Evolutionary conservation across 805 yeast genomes (phyloP).

Genomic region (Myxozyma nipponensis): DNA sequence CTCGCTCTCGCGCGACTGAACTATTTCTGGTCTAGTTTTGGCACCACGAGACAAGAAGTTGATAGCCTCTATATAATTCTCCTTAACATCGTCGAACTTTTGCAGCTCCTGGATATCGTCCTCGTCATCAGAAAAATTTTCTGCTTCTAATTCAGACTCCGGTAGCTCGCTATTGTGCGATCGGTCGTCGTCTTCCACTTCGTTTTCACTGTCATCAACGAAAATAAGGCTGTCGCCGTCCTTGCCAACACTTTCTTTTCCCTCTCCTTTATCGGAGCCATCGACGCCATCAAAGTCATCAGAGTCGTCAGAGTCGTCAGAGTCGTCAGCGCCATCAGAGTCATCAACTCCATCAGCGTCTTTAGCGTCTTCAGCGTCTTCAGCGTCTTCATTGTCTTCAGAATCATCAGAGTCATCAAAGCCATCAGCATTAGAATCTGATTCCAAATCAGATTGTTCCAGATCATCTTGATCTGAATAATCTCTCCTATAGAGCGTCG

Average conservation of each 20-base stretch:
- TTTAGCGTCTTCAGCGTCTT: not conserved
- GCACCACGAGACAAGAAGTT: slow-evolving; percentile 1
- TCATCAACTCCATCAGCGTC: slow-evolving; percentile 2
- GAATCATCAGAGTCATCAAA: not conserved
- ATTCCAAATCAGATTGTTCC: too few relatives aligned
- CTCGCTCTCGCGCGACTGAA: not conserved
- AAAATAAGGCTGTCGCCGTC: not conserved
- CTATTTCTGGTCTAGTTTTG: not conserved
- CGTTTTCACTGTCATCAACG: not conserved
- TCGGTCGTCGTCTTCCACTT: not conserved
- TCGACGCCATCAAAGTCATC: not conserved
- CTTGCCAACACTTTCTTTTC: not conserved
- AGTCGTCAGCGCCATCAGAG: slow-evolving; percentile 4
- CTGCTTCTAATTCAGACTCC: slow-evolving; percentile 5
- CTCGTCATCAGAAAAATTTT: slow-evolving; percentile 11
- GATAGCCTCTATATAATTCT: slow-evolving; percentile 5
- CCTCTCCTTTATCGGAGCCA: not conserved
- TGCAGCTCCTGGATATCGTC: slow-evolving; percentile 6
- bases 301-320: not conserved
- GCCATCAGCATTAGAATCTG: too few relatives aligned
- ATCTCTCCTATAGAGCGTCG: not conserved
- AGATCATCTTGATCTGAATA: too few relatives aligned
- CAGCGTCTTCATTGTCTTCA: not conserved
- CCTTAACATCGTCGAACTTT: slow-evolving; percentile 6
- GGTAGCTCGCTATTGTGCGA: not conserved